Conservation (phyloP, 768 basidiomycete species). For the Russula emetica region DNA sequence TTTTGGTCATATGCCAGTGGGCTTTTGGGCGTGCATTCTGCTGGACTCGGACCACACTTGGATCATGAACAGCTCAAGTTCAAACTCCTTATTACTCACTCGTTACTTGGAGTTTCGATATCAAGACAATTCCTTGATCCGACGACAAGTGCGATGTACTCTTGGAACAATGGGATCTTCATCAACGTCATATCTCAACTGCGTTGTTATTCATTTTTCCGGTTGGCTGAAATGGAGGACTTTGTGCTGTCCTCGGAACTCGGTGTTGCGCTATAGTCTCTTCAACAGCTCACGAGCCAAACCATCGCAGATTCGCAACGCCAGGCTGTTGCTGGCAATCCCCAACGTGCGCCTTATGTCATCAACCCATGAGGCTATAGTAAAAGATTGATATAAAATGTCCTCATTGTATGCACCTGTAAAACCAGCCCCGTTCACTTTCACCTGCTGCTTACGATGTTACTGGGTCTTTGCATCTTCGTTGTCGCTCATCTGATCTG, state of each 20-base stretch:
- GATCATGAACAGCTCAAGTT: not conserved
- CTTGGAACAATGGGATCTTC: no score
- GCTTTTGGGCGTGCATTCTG: no score
- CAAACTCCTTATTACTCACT: not conserved
- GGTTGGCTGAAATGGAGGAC: not conserved
- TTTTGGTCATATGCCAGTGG: no score
- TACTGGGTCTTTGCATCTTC: conserved; percentile 2
- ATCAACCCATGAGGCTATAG: not conserved
- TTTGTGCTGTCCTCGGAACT: no score
- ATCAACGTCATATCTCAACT: not conserved
- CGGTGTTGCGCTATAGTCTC: not conserved
- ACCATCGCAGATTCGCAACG: not conserved
- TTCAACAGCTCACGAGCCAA: not conserved
- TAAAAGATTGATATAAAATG: not conserved
- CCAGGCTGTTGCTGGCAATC: not conserved
- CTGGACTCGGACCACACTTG: no score
- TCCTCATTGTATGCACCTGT: not conserved
- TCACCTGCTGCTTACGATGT: not conserved
- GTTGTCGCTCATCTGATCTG: conserved; percentile 6
- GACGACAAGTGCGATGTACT: not conserved
- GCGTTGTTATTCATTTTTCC: not conserved
- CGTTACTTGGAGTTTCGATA: not conserved
- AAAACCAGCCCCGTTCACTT: not conserved
- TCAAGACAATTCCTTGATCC: not conserved
- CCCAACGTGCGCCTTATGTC: not conserved